Percentiles rank a stretch among this genome's conserved stretches.
Evolutionary conservation across 163 green algal genomes (phyloP).

Genomic region (Volvox carteri): DNA sequence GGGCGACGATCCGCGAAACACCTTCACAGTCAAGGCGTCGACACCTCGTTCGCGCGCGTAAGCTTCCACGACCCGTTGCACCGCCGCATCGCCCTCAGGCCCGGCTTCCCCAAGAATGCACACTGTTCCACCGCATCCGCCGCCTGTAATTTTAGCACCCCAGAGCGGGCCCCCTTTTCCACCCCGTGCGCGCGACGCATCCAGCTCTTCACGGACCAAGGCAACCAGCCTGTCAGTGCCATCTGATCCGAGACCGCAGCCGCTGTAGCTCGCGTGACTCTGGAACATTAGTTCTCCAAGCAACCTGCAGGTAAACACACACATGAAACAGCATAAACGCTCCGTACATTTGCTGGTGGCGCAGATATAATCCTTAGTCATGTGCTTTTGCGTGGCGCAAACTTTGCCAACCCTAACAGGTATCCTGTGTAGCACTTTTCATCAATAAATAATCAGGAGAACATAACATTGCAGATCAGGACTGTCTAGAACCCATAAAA

Average conservation of each 20-base stretch:
- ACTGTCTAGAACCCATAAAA: too few relatives aligned
- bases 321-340: too few relatives aligned
- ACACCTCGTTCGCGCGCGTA: constrained; percentile 35
- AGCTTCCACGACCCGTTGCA: constrained; percentile 27
- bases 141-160: constrained; percentile 92
- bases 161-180: constrained; percentile 71
- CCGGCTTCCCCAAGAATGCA: constrained; percentile 78
- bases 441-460: too few relatives aligned
- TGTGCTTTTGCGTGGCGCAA: too few relatives aligned
- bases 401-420: too few relatives aligned
- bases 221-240: constrained; percentile 82
- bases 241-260: constrained; percentile 77
- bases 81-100: constrained; percentile 33
- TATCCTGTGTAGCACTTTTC: too few relatives aligned
- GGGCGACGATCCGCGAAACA: constrained; percentile 48
- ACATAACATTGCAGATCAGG: too few relatives aligned
- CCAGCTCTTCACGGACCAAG: constrained; percentile 62
- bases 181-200: constrained; percentile 11
- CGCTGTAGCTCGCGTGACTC: constrained; percentile 87
- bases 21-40: not conserved
- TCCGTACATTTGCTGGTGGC: too few relatives aligned
- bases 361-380: too few relatives aligned
- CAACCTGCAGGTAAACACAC: constrained; percentile 53
- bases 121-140: constrained; percentile 87
- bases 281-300: constrained; percentile 95